Percentiles rank a stretch among this genome's conserved stretches.
Conservation (phyloP, 257 asterid genomes). For the Ligustrum vulgare region DNA sequence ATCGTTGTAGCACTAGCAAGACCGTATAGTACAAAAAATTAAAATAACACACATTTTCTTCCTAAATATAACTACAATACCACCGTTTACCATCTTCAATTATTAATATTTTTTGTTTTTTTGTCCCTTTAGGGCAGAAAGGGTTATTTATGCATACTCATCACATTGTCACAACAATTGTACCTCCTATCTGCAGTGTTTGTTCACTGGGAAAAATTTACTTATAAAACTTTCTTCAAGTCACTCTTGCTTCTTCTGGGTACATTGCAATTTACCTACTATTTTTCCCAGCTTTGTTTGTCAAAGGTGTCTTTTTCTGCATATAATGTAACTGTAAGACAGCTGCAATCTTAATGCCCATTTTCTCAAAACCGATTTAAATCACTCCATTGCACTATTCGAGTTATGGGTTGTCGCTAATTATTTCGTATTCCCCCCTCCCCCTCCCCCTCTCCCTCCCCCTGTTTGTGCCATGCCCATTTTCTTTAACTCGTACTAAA, state of each 20-base stretch:
- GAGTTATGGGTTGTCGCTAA: slow-evolving; percentile 46
- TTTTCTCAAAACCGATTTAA: slow-evolving; percentile 28
- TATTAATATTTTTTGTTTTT: slow-evolving; percentile 12
- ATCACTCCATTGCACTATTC: slow-evolving; percentile 17
- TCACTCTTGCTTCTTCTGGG: not conserved
- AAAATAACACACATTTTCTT: not conserved
- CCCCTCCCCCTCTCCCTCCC: slow-evolving; percentile 5
- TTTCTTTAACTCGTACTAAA: slow-evolving; percentile 24
- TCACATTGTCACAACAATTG: slow-evolving; percentile 32
- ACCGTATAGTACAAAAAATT: not conserved
- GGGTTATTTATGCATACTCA: slow-evolving; percentile 43
- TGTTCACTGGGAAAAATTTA: not conserved
- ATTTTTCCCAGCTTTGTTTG: slow-evolving; percentile 8
- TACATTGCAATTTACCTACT: slow-evolving; percentile 18
- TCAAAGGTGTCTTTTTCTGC: slow-evolving; percentile 14
- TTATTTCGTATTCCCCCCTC: slow-evolving; percentile 15
- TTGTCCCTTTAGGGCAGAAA: slow-evolving; percentile 26
- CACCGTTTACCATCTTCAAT: slow-evolving; percentile 12
- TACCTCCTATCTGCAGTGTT: slow-evolving; percentile 17
- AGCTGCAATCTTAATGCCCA: slow-evolving; percentile 30
- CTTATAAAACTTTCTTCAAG: not conserved
- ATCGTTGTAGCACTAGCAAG: not conserved
- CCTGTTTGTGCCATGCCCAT: slow-evolving; percentile 26
- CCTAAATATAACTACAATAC: not conserved
- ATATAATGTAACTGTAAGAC: slow-evolving; percentile 31